phyloP scores from a whole-genome alignment of 352 stramenopile species.

The Pythium grandisporangium region DNA sequence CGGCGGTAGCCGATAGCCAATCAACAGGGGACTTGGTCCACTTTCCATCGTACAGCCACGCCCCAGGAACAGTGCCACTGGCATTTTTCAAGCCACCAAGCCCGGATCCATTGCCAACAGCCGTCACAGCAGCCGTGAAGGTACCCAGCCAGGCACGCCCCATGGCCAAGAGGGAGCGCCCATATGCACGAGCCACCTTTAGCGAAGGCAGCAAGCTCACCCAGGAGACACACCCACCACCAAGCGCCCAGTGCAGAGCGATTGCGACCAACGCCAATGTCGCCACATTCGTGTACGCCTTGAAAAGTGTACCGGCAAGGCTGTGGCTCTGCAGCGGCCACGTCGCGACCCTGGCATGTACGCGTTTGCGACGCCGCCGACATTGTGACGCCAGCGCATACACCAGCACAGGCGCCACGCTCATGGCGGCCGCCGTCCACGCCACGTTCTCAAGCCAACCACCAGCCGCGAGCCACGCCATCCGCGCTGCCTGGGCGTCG shows the following conservation, averaged over 20 bases:
- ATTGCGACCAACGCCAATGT: constrained; percentile 8
- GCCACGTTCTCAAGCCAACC: constrained; percentile 31
- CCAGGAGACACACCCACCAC: background rate
- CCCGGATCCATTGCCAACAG: no score
- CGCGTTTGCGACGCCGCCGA: background rate
- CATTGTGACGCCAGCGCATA: constrained; percentile 16
- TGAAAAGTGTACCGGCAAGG: constrained; percentile 5
- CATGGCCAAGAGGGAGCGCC: background rate
- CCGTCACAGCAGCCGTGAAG: background rate
- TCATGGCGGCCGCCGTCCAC: constrained; percentile 40
- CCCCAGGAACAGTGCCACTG: no score
- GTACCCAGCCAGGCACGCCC: background rate
- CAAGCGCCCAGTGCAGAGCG: constrained; percentile 1
- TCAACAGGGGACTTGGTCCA: no score
- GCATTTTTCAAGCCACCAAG: no score
- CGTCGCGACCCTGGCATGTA: background rate
- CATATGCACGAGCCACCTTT: background rate
- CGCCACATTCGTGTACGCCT: constrained; percentile 13
- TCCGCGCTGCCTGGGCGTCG: background rate
- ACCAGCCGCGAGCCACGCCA: constrained; percentile 8
- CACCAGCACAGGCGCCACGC: constrained; percentile 31
- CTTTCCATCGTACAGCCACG: no score
- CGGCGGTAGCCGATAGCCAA: background rate
- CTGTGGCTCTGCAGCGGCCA: constrained; percentile 17
- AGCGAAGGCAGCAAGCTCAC: background rate